Evolutionary conservation across 108 stramenopile species (phyloP), one percentile per base, ranked within the genome.

Genomic region (Nitzschia palea): DNA sequence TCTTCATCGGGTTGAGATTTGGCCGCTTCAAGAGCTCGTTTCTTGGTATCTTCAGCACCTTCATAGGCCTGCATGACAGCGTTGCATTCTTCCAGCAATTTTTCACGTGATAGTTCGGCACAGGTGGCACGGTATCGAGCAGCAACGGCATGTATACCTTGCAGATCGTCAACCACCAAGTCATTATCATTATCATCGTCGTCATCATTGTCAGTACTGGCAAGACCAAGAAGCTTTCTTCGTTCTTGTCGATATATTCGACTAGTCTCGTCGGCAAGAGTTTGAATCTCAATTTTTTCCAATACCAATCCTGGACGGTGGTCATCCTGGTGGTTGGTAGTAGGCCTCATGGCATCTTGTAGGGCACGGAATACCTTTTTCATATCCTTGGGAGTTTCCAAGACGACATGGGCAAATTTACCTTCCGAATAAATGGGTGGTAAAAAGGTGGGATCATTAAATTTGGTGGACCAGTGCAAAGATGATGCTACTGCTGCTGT

Each of bases 371-470:
- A 33, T 3, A 86, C 80, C 26, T 73, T 69, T 62, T 79, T 87
- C 79, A 86, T 62, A 62, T 81, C 85, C 70, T 94, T 89, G 3
- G 70, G 36, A 17, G 88, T 78, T 30, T 67, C 22, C 75, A 89
- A 91, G 1, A 91, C 85, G 12, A 91, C 85, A 76, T 94, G 93
- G 6, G 93, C 93, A 79, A 83, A 94, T 57, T 67, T 80, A 68
- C 74, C 70, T 73, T 70, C 71, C 12, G 52, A 48, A 22, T 56
- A 44, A 32, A 50, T 62, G 15, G 56, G 70, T 40, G 60, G 51
- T 40, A 72, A 44, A 62, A 70, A 68, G 18, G 68, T 70, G n/a
- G 71, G 80, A 14, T 50, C 30, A 42, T 15, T 31, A 34, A 74
- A 61, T 34, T 62, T 30, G 32, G 33, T 26, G 22, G 43, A 58